Percentiles rank a stretch among this genome's conserved stretches.
These are phyloP conservation scores for Skeletonema marinoi DNA, from an alignment of 108 stramenopile genomes.

Conservation along the genomic window DNA sequence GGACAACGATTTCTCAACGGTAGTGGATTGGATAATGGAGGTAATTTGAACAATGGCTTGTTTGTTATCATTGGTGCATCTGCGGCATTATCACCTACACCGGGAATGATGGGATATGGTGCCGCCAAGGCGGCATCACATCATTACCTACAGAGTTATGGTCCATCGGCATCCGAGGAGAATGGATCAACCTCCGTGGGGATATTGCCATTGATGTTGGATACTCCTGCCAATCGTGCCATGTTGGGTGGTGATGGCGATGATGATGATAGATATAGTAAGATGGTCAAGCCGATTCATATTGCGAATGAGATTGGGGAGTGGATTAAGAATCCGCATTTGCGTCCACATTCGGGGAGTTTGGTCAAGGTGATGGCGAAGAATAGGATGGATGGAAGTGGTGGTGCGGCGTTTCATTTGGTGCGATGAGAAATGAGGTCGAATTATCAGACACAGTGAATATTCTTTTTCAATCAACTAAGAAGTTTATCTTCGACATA, in stretches of 20 bases:
- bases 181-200: slow-evolving; percentile 60
- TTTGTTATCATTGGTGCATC: slow-evolving; percentile 34
- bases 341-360: slow-evolving; percentile 81
- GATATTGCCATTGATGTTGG: slow-evolving; percentile 78
- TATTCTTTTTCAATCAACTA: no score
- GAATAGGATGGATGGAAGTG: slow-evolving; percentile 47
- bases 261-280: slow-evolving; percentile 35
- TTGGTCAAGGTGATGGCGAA: slow-evolving; percentile 79
- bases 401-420: slow-evolving; percentile 65
- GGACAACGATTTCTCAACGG: slow-evolving; percentile 59
- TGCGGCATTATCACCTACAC: slow-evolving; percentile 62
- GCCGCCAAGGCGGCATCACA: slow-evolving; percentile 64
- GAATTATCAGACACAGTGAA: no score
- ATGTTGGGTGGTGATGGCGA: slow-evolving; percentile 47
- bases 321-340: slow-evolving; percentile 62
- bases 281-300: slow-evolving; percentile 73
- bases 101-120: slow-evolving; percentile 80
- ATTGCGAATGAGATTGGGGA: slow-evolving; percentile 80
- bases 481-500: no score
- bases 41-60: not conserved
- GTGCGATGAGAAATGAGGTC: slow-evolving; percentile 34
- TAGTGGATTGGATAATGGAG: slow-evolving; percentile 19
- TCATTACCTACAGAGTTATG: slow-evolving; percentile 73
- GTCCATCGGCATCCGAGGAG: slow-evolving; percentile 42
- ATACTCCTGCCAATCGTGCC: slow-evolving; percentile 81